Base-by-base conservation (phyloP, 2,329 filamentous ascomycete genomes). In the Talaromyces islandicus region DNA sequence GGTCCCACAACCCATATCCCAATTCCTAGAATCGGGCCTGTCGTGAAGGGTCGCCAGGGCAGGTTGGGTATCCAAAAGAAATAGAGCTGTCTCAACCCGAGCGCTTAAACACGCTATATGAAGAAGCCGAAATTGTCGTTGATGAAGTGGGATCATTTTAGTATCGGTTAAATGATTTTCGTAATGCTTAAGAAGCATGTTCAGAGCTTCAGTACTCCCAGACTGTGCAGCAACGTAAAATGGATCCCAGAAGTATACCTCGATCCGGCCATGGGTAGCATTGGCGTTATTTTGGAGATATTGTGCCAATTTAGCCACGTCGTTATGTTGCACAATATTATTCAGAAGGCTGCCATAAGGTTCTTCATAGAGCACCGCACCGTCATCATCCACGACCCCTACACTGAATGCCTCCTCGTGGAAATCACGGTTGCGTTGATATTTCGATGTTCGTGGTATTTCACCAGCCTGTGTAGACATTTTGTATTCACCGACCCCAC, bases 151-250 rank as follows among this genome's bases (percentile, higher is more conserved):
- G 19, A 38, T 48, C 54, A 57, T 60, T 1, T 35, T 19, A 14
- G 25, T 29, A 17, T 60, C 53, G 24, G 30, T 57, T 43, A 30
- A 52, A 57, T 60, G 54, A 53, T 21, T 35, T 4, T 60, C 41
- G 19, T 57, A 50, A 19, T 57, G 54, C 29, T 57, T 43, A 48
- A 60, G 17, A 32, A 60, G 54, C 46, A 57, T 25, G 25, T 60
- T 21, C n/a, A 57, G 59, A 7, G 59, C 54, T 35, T 56, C 48
- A 46, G 59, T 60, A 48, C 58, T 60, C n/a, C 58, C 54, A 24
- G 4, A 48, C 25, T 60, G 7, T 32, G 46, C 54, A 53, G 58
- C 46, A 48, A 60, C 14, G 32, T 54, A 60, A 24, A 60, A 57
- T 54, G 48, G 54, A 60, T 60, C 58, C 46, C 32, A 57, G 11